These are phyloP conservation scores for Sophora flavescens DNA, from an alignment of 306 rosid genomes.

Conservation along the genomic window DNA sequence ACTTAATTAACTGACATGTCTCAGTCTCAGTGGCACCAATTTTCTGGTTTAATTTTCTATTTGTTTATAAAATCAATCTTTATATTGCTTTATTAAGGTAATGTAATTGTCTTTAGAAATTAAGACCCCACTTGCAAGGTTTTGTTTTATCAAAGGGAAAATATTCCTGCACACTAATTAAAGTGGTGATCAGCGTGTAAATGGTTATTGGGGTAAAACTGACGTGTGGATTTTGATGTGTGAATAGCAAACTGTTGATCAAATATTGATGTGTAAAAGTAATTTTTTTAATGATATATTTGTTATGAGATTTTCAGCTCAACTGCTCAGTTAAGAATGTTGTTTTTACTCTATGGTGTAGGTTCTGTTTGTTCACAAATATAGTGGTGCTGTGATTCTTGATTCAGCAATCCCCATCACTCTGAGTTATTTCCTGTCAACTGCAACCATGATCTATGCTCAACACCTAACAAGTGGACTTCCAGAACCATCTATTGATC, in stretches of 20 bases:
- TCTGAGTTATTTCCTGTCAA: constrained; percentile 58
- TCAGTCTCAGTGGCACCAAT: no score
- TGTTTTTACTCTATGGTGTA: constrained; percentile 35
- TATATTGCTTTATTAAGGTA: neutral
- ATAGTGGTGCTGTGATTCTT: constrained; percentile 67
- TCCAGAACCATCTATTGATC: constrained; percentile 64
- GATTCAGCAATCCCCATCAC: constrained; percentile 60
- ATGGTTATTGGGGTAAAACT: neutral
- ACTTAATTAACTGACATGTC: no score
- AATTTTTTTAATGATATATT: no score
- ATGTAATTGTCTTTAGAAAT: neutral
- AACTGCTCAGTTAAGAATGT: neutral
- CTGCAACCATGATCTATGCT: constrained; percentile 64
- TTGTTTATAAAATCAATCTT: neutral
- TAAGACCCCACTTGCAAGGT: neutral
- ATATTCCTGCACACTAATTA: no score
- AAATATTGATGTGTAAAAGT: no score
- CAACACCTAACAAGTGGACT: constrained; percentile 65
- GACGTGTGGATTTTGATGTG: neutral
- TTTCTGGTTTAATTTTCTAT: neutral
- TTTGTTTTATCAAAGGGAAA: no score
- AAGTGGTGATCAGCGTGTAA: no score
- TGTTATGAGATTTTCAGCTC: no score
- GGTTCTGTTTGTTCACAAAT: constrained; percentile 81
- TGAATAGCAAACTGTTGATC: neutral